These are phyloP conservation scores for Boletus fagicola DNA, from an alignment of 768 basidiomycete genomes.

Conservation along the genomic window DNA sequence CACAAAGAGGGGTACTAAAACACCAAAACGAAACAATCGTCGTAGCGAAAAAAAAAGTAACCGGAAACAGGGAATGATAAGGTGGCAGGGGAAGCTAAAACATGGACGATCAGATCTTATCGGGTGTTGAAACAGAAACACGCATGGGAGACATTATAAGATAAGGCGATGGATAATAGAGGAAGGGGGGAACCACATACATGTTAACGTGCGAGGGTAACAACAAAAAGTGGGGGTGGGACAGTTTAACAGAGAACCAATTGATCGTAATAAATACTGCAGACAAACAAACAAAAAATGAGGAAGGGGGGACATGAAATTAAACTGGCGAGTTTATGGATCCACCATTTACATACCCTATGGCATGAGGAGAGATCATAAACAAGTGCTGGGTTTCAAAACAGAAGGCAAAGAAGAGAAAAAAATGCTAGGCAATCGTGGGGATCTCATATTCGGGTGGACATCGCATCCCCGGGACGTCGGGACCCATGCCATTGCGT, in stretches of 20 bases:
- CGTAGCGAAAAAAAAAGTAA: no score
- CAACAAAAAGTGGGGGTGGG: neutral
- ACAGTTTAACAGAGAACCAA: neutral
- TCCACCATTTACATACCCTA: slow-evolving; percentile 11
- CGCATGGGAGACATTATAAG: no score
- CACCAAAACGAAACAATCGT: no score
- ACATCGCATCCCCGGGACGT: neutral
- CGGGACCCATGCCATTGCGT: neutral
- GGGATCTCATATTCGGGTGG: neutral
- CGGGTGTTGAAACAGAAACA: no score
- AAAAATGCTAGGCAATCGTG: neutral
- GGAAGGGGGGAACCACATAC: no score
- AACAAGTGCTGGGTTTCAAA: neutral
- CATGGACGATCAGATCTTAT: no score
- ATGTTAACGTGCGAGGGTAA: neutral
- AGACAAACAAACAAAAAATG: neutral
- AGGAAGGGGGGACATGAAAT: no score
- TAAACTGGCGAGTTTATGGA: neutral
- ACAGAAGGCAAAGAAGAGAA: neutral
- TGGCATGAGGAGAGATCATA: slow-evolving; percentile 1
- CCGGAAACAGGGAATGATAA: no score
- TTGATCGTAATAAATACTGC: slow-evolving; percentile 11
- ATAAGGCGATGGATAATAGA: no score
- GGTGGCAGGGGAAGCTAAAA: no score
- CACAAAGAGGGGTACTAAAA: no score